Conservation (phyloP, 2,329 filamentous ascomycete species). For the Microdochium trichocladiopsis region DNA sequence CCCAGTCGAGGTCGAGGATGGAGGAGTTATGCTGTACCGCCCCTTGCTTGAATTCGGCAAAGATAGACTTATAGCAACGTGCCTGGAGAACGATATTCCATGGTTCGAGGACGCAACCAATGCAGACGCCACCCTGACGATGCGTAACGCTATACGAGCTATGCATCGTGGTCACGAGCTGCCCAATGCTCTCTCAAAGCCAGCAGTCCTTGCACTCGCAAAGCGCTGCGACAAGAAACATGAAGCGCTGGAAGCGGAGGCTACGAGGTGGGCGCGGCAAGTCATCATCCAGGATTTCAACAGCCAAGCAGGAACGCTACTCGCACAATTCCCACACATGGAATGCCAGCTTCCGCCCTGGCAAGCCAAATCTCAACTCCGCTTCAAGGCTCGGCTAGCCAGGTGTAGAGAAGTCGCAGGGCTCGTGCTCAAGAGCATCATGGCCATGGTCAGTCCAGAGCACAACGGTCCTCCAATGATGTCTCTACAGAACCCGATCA, state of each 20-base stretch:
- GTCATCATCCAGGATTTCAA: conserved; percentile 39
- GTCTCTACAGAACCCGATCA: conserved; percentile 36
- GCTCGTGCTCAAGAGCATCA: conserved; percentile 35
- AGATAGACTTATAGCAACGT: conserved; percentile 66
- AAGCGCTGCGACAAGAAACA: conserved; percentile 38
- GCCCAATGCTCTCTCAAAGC: conserved; percentile 62
- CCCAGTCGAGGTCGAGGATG: conserved; percentile 44
- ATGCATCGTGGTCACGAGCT: conserved; percentile 52
- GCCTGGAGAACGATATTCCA: conserved; percentile 53
- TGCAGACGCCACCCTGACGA: conserved; percentile 65
- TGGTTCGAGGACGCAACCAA: conserved; percentile 91
- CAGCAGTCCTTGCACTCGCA: conserved; percentile 55
- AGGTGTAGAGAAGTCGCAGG: background rate
- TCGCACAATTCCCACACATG: conserved; percentile 36
- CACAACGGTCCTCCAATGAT: conserved; percentile 30
- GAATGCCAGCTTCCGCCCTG: conserved; percentile 9
- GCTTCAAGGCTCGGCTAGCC: conserved; percentile 15
- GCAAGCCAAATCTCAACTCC: conserved; percentile 8
- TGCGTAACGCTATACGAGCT: conserved; percentile 73
- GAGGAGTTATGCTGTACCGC: conserved; percentile 60
- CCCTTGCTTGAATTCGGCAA: conserved; percentile 69
- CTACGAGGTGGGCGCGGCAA: conserved; percentile 44
- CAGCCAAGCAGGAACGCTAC: conserved; percentile 38
- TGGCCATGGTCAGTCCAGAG: conserved; percentile 44
- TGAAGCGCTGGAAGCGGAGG: conserved; percentile 39